phyloP scores from a whole-genome alignment of 495 filamentous ascomycete species.

The Lophiotrema nucula region DNA sequence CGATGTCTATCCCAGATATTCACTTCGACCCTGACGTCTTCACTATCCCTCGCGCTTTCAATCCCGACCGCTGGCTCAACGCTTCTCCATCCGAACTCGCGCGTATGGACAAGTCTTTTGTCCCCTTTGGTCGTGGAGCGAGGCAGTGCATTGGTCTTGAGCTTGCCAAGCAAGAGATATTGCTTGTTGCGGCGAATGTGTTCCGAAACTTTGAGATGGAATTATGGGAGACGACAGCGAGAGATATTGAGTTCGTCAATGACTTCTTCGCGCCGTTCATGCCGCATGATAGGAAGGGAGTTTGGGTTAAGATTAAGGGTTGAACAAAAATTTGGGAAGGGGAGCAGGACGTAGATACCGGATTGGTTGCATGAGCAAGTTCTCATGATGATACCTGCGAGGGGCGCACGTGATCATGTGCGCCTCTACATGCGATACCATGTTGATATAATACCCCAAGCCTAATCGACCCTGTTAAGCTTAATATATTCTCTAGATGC shows the following conservation, averaged over 20 bases:
- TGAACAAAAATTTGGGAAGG: neutral
- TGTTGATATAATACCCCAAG: no score
- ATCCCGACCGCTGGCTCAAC: slow-evolving; percentile 33
- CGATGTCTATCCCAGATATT: slow-evolving; percentile 31
- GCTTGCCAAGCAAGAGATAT: neutral
- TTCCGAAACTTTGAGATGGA: slow-evolving; percentile 1
- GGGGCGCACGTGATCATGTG: no score
- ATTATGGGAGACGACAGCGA: neutral
- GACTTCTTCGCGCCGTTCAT: slow-evolving; percentile 10
- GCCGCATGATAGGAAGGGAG: neutral
- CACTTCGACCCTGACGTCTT: slow-evolving; percentile 30
- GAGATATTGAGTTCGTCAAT: slow-evolving; percentile 3
- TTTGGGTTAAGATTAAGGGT: neutral
- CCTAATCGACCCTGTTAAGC: no score
- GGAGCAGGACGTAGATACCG: no score
- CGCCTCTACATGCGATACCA: no score
- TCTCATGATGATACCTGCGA: no score
- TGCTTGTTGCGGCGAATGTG: slow-evolving; percentile 1
- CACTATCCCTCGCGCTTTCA: slow-evolving; percentile 22
- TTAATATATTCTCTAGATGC: no score
- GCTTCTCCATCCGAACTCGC: neutral
- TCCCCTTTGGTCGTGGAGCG: slow-evolving; percentile 11
- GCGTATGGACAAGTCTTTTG: slow-evolving; percentile 2
- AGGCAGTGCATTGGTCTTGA: slow-evolving; percentile 11
- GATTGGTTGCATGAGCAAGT: no score